phyloP scores from a whole-genome alignment of 495 filamentous ascomycete genomes.

The Thermothielavioides terrestris region DNA sequence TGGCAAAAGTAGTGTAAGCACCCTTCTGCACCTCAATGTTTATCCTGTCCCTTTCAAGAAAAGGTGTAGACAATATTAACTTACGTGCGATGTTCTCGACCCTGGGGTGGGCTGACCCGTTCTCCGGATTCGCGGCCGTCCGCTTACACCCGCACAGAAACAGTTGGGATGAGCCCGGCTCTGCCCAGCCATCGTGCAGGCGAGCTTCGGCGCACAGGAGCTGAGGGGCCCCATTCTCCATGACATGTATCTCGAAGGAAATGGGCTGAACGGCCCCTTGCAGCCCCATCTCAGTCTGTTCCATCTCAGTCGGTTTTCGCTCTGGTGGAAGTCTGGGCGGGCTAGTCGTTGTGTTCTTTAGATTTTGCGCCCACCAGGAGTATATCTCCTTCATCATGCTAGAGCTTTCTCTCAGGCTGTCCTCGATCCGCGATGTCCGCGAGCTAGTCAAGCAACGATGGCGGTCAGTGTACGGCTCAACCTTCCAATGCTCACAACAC shows the following conservation, averaged over 20 bases:
- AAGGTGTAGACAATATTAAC: too few relatives aligned
- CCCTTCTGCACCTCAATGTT: background rate
- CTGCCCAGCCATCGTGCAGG: background rate
- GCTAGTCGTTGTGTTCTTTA: background rate
- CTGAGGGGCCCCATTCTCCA: background rate
- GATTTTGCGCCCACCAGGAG: conserved; percentile 6
- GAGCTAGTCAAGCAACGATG: too few relatives aligned
- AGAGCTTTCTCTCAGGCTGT: background rate
- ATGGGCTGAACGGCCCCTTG: background rate
- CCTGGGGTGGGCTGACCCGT: background rate
- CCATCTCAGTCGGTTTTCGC: too few relatives aligned
- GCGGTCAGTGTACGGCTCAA: too few relatives aligned
- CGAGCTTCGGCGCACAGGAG: background rate
- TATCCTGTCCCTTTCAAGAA: too few relatives aligned
- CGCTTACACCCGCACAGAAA: background rate
- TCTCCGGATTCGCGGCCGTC: background rate
- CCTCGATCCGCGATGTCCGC: conserved; percentile 5
- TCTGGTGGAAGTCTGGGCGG: too few relatives aligned
- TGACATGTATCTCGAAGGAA: background rate
- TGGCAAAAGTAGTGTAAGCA: background rate
- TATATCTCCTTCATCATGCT: conserved; percentile 2
- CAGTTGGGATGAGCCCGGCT: background rate
- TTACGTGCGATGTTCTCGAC: conserved; percentile 1
- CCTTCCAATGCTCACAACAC: too few relatives aligned
- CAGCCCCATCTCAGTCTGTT: too few relatives aligned